Percentiles rank a stretch among this genome's conserved stretches.
phyloP scores from a whole-genome alignment of 495 filamentous ascomycete genomes.

The Hypomontagnella monticulosa region DNA sequence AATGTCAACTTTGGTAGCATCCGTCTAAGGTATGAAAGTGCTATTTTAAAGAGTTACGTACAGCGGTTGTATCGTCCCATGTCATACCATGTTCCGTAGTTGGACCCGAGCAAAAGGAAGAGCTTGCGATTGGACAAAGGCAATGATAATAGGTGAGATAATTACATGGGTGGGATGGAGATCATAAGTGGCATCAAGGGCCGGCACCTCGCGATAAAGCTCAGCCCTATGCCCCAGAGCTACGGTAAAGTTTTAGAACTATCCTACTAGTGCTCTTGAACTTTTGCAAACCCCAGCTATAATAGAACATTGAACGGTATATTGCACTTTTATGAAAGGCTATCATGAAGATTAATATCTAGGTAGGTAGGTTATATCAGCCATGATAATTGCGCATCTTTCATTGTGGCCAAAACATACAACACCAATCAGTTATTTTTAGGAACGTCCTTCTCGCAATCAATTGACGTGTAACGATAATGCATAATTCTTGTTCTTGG shows the following conservation, averaged over 20 bases:
- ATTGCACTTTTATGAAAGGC: no score
- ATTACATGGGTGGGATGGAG: slow-evolving; percentile 35
- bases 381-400: slow-evolving; percentile 1
- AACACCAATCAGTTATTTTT: slow-evolving; percentile 31
- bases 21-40: background rate
- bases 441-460: slow-evolving; percentile 9
- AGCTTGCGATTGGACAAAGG: slow-evolving; percentile 26
- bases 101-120: slow-evolving; percentile 38
- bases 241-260: slow-evolving; percentile 15
- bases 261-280: slow-evolving; percentile 14
- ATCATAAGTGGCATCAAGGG: slow-evolving; percentile 27
- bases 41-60: slow-evolving; percentile 10
- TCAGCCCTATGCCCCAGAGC: slow-evolving; percentile 41
- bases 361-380: background rate
- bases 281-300: slow-evolving; percentile 1
- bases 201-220: slow-evolving; percentile 16
- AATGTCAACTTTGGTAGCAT: slow-evolving; percentile 8
- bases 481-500: slow-evolving; percentile 20
- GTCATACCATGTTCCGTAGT: slow-evolving; percentile 5
- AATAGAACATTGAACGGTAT: background rate
- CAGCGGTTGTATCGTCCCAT: slow-evolving; percentile 7
- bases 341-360: slow-evolving; percentile 7
- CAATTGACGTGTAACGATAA: slow-evolving; percentile 17
- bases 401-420: background rate
- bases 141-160: slow-evolving; percentile 31